Conservation (phyloP, 768 basidiomycete species). For the Pulveroboletus sp. region DNA sequence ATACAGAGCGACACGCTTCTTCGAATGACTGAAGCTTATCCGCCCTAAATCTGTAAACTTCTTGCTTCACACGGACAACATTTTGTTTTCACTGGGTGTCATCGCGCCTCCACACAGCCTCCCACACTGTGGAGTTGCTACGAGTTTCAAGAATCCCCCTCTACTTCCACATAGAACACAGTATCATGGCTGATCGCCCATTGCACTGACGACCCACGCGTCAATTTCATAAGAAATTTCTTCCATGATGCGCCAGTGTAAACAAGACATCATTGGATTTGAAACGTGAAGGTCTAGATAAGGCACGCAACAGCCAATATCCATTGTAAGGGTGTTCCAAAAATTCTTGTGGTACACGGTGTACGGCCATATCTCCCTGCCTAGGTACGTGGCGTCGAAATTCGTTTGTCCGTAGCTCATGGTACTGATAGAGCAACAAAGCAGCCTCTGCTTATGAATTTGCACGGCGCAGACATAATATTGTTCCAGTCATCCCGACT, state of each 20-base stretch:
- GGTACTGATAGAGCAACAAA: background rate
- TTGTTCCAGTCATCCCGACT: background rate
- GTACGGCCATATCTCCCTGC: background rate
- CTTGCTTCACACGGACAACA: background rate
- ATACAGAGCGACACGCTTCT: background rate
- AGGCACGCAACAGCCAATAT: background rate
- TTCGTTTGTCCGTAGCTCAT: background rate
- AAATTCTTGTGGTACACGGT: background rate
- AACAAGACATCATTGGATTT: too few relatives aligned
- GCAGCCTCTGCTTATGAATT: background rate
- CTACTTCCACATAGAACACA: background rate
- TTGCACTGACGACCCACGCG: constrained; percentile 1
- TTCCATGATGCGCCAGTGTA: background rate
- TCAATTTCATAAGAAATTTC: background rate
- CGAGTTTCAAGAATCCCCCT: background rate
- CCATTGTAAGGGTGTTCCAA: background rate
- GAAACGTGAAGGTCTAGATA: background rate
- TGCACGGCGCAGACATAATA: background rate
- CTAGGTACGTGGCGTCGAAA: constrained; percentile 2
- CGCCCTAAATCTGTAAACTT: background rate
- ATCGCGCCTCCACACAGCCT: background rate
- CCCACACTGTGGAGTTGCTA: background rate
- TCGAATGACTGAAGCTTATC: background rate
- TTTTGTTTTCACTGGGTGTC: constrained; percentile 2
- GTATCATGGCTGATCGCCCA: background rate